These are phyloP conservation scores for Prunus fruticosa DNA, from an alignment of 306 rosid species.

Conservation along the genomic window DNA sequence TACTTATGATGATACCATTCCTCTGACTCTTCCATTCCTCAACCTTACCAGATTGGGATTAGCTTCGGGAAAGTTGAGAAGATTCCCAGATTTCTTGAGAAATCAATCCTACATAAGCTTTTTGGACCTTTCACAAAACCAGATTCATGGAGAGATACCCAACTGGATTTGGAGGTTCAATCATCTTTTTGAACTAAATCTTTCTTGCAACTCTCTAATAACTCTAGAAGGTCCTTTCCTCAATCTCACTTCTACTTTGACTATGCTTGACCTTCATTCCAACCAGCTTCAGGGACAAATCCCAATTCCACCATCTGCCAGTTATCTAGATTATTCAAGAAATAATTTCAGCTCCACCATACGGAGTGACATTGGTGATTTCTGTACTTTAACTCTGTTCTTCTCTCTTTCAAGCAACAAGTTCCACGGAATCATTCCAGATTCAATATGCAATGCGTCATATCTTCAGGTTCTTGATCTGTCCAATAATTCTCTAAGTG, in stretches of 20 bases:
- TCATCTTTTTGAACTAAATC: too few species aligned
- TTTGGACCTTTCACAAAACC: constrained; percentile 53
- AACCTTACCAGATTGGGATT: constrained; percentile 9
- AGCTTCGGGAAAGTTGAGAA: constrained; percentile 32
- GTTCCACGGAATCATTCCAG: constrained; percentile 6
- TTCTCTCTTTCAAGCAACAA: constrained; percentile 35
- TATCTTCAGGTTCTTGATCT: constrained; percentile 32
- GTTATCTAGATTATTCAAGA: constrained; percentile 25
- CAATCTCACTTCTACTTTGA: not conserved
- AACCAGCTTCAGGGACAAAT: constrained; percentile 32
- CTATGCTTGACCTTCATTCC: constrained; percentile 41
- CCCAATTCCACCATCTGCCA: not conserved
- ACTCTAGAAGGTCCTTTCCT: constrained; percentile 1
- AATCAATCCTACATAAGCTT: not conserved
- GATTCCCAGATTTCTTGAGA: constrained; percentile 35
- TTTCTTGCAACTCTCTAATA: constrained; percentile 35
- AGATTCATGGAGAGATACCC: constrained; percentile 41
- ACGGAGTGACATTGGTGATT: not conserved
- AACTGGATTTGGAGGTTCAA: constrained; percentile 60
- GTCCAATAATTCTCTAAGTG: constrained; percentile 29
- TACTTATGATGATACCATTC: not conserved
- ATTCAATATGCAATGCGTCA: constrained; percentile 30
- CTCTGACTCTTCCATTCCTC: constrained; percentile 2
- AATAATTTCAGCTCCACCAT: constrained; percentile 32
- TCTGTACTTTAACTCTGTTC: not conserved